Evolutionary conservation across 2,329 filamentous ascomycete genomes (phyloP).

Genomic region (Stemphylium vesicarium): DNA sequence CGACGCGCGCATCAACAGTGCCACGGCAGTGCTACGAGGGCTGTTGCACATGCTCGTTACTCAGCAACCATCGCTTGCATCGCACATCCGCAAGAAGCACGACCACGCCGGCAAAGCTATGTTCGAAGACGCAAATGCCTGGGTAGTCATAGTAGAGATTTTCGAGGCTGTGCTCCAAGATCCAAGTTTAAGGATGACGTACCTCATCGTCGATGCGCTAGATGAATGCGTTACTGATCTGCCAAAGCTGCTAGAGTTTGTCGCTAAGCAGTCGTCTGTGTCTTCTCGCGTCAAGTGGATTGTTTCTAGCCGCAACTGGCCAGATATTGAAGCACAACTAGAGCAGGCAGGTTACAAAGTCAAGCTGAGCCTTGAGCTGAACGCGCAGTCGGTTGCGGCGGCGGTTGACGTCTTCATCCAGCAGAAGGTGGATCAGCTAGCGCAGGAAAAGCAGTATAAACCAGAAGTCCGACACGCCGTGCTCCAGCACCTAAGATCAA

Average conservation of each 20-base stretch:
- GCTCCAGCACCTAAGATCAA: slow-evolving; percentile 30
- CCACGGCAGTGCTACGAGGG: slow-evolving; percentile 51
- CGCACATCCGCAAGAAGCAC: slow-evolving; percentile 8
- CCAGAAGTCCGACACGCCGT: slow-evolving; percentile 41
- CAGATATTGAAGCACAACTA: slow-evolving; percentile 45
- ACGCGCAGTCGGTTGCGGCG: slow-evolving; percentile 37
- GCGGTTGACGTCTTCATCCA: slow-evolving; percentile 51
- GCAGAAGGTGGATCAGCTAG: slow-evolving; percentile 32
- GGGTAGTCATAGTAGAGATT: slow-evolving; percentile 32
- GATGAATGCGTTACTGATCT: slow-evolving; percentile 14
- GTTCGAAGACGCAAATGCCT: slow-evolving; percentile 16
- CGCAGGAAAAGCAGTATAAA: slow-evolving; percentile 38
- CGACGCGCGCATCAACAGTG: slow-evolving; percentile 45
- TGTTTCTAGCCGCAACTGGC: slow-evolving; percentile 24
- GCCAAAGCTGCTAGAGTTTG: neutral
- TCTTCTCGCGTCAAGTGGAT: slow-evolving; percentile 22
- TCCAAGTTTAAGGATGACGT: slow-evolving; percentile 6
- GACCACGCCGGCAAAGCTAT: slow-evolving; percentile 1
- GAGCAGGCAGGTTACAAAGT: slow-evolving; percentile 21
- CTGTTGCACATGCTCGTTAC: slow-evolving; percentile 52
- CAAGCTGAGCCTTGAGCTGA: slow-evolving; percentile 46
- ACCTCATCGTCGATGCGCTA: slow-evolving; percentile 18
- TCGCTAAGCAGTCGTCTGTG: slow-evolving; percentile 2
- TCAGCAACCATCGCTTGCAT: slow-evolving; percentile 17
- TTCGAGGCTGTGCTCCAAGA: slow-evolving; percentile 52